Percentiles rank a stretch among this genome's conserved stretches.
phyloP scores from a whole-genome alignment of 495 filamentous ascomycete genomes.

The Penicillium lividum region DNA sequence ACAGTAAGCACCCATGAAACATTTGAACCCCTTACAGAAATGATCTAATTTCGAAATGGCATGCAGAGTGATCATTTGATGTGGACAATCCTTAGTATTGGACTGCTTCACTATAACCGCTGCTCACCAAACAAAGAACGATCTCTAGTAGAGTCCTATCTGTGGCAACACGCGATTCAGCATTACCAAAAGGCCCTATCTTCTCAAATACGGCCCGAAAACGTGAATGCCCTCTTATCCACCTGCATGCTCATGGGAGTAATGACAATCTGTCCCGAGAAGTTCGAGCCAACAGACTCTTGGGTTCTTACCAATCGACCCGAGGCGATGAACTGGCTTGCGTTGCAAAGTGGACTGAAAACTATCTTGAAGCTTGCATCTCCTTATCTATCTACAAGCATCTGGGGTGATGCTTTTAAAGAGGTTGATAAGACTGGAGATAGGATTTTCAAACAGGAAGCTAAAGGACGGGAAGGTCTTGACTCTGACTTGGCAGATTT shows the following conservation, averaged over 20 bases:
- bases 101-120: conserved; percentile 42
- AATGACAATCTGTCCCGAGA: conserved; percentile 37
- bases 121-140: conserved; percentile 26
- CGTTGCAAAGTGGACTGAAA: conserved; percentile 41
- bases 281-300: conserved; percentile 37
- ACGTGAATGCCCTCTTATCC: conserved; percentile 40
- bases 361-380: conserved; percentile 32
- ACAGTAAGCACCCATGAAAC: conserved; percentile 23
- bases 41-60: conserved; percentile 5
- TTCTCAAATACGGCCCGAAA: conserved; percentile 26
- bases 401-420: conserved; percentile 36
- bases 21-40: neutral
- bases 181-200: conserved; percentile 32
- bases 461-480: conserved; percentile 37
- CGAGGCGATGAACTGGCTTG: conserved; percentile 44
- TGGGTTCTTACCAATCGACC: conserved; percentile 43
- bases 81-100: conserved; percentile 45
- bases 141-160: conserved; percentile 39
- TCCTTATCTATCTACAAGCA: conserved; percentile 34
- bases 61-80: conserved; percentile 43
- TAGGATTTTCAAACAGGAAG: conserved; percentile 21
- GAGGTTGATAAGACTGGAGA: conserved; percentile 23
- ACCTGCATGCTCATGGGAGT: conserved; percentile 44
- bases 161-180: conserved; percentile 40
- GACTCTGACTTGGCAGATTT: conserved; percentile 36